phyloP scores from a whole-genome alignment of 1,139 yeast species.

The Kurtzmaniella quercitrusa region DNA sequence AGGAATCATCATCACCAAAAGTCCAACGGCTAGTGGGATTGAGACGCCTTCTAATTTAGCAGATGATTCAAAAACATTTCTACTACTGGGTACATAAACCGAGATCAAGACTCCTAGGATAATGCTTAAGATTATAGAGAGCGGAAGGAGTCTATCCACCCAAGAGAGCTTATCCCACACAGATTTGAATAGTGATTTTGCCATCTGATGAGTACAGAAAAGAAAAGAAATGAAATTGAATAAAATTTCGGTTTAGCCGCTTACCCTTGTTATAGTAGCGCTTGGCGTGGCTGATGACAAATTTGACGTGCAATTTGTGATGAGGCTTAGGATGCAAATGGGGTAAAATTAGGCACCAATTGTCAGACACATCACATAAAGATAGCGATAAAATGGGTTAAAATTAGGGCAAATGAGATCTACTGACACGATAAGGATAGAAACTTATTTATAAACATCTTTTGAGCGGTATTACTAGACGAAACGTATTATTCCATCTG shows the following conservation, averaged over 20 bases:
- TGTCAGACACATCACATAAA: too few species aligned
- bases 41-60: slow-evolving; percentile 24
- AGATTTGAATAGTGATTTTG: neutral
- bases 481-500: too few species aligned
- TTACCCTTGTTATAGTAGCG: too few species aligned
- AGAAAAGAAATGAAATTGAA: neutral
- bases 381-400: too few species aligned
- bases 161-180: slow-evolving; percentile 15
- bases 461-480: too few species aligned
- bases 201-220: neutral
- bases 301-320: too few species aligned
- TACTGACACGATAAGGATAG: too few species aligned
- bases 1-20: slow-evolving; percentile 57
- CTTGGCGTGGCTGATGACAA: too few species aligned
- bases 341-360: too few species aligned
- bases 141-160: slow-evolving; percentile 24
- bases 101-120: slow-evolving; percentile 28
- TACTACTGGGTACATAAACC: slow-evolving; percentile 27
- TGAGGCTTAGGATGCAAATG: too few species aligned
- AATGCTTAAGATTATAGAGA: slow-evolving; percentile 24
- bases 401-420: too few species aligned
- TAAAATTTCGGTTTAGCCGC: neutral
- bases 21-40: slow-evolving; percentile 49
- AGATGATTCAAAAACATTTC: slow-evolving; percentile 25
- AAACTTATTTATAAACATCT: too few species aligned